Evolutionary conservation across 106 monocot genomes (phyloP), one percentile per base, ranked within the genome.

Genomic region (Acorus calamus): DNA sequence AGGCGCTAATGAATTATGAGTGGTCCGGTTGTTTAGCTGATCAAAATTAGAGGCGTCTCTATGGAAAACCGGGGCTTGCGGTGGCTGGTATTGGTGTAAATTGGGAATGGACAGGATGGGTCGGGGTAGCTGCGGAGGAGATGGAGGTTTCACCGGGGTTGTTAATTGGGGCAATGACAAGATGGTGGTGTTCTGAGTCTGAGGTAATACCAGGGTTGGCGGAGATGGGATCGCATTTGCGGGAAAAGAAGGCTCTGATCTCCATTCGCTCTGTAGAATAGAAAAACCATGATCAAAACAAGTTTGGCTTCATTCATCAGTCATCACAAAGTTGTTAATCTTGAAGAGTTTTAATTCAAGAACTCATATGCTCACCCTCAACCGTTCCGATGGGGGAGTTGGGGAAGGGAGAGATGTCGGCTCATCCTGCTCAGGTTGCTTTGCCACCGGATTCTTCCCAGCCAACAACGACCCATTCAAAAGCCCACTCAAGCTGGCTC

Each of bases 341-440:
- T n/a, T n/a, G n/a, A n/a, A n/a, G n/a, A n/a, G n/a, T n/a, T n/a
- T n/a, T n/a, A n/a, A 28, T 28, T 28, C 28, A 28, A 28, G 28
- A 28, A 28, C 1, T 28, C 3, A 51, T 50, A 8, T 8, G n/a
- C 62, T 58, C 62, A 53, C 78, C 55, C 53, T 69, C 4, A 53
- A 5, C 42, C 60, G 44, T 11, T 83, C 83, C 28, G 74, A 69
- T 47, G 83, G 50, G 53, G 87, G 87, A 47, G 87, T 88, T 46
- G 87, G 87, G 6, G 87, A 88, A 43, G 87, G 87, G 51, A 83
- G 80, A n/a, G 87, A 88, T 13, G 74, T 61, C 2, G 77, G 73
- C 44, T 74, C 59, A 6, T 44, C 43, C 3, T 53, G 8, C 42
- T 62, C 61, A 41, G 11, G 9, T 2, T 65, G 56, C 52, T 44